These are phyloP conservation scores for Aspergillus sojae DNA, from an alignment of 2,329 filamentous ascomycete species.

Conservation along the genomic window DNA sequence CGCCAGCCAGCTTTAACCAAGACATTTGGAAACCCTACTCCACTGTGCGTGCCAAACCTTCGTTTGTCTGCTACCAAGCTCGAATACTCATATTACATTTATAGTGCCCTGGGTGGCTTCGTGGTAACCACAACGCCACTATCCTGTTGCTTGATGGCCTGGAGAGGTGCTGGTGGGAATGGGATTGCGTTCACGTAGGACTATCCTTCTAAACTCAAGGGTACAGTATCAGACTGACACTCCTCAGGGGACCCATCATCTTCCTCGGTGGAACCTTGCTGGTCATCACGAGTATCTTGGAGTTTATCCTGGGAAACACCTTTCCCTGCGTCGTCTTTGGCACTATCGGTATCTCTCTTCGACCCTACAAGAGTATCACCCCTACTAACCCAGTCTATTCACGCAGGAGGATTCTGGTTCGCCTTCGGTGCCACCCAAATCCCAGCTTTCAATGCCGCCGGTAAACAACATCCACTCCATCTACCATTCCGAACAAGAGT, in stretches of 20 bases:
- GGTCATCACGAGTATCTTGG: constrained; percentile 55
- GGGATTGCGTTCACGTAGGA: constrained; percentile 30
- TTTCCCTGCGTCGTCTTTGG: constrained; percentile 62
- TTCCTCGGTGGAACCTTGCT: constrained; percentile 60
- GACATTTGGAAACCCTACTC: constrained; percentile 36
- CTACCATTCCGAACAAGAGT: background rate
- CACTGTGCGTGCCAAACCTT: constrained; percentile 27
- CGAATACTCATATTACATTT: background rate
- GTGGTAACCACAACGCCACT: constrained; percentile 30
- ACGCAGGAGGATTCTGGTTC: constrained; percentile 55
- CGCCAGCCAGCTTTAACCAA: constrained; percentile 33
- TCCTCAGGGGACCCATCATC: constrained; percentile 50
- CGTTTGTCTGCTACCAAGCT: background rate
- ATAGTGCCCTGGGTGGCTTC: constrained; percentile 28
- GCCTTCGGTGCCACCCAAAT: constrained; percentile 59
- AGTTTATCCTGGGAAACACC: constrained; percentile 62
- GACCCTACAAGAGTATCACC: background rate
- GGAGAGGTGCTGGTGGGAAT: constrained; percentile 29
- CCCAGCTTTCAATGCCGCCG: constrained; percentile 56
- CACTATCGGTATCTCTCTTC: constrained; percentile 45
- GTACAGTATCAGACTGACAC: background rate
- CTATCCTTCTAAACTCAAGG: background rate
- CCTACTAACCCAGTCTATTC: background rate
- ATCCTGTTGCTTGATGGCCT: constrained; percentile 31
- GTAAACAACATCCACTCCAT: constrained; percentile 30